phyloP scores from a whole-genome alignment of 2,329 filamentous ascomycete species.

The Pestalotiopsis sp. region DNA sequence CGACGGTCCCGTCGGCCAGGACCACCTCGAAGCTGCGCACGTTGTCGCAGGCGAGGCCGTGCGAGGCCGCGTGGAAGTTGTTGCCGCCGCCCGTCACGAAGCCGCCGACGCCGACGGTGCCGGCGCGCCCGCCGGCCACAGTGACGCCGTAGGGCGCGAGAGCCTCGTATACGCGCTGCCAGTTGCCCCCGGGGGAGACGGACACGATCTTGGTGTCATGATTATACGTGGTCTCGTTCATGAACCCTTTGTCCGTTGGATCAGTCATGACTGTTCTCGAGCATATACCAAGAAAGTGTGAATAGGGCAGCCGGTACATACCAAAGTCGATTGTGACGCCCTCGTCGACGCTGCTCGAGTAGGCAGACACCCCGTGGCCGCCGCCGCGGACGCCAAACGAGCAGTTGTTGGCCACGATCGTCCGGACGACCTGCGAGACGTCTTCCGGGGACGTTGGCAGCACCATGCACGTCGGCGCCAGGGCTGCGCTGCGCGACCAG shows the following conservation, averaged over 20 bases:
- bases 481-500: slow-evolving; percentile 7
- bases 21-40: slow-evolving; percentile 46
- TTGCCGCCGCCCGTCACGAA: slow-evolving; percentile 29
- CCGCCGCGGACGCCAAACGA: slow-evolving; percentile 18
- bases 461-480: slow-evolving; percentile 12
- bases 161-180: slow-evolving; percentile 24
- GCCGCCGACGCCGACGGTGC: slow-evolving; percentile 28
- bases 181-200: slow-evolving; percentile 31
- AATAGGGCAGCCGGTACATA: background rate
- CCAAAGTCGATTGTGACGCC: slow-evolving; percentile 20
- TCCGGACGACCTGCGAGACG: slow-evolving; percentile 1
- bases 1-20: slow-evolving; percentile 38
- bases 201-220: slow-evolving; percentile 29
- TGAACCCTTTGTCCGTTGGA: slow-evolving; percentile 19
- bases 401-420: slow-evolving; percentile 19
- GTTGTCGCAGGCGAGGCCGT: slow-evolving; percentile 48
- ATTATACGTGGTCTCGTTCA: slow-evolving; percentile 29
- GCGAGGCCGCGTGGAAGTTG: slow-evolving; percentile 23
- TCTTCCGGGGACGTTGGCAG: slow-evolving; percentile 12
- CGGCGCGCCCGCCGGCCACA: slow-evolving; percentile 26
- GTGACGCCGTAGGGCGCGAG: slow-evolving; percentile 23
- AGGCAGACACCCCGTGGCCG: slow-evolving; percentile 14
- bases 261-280: background rate
- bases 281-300: no score
- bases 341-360: slow-evolving; percentile 12